Evolutionary conservation across 305 asterid genomes (phyloP), one percentile per base, ranked within the genome.

Genomic region (Petunia hybrid): DNA sequence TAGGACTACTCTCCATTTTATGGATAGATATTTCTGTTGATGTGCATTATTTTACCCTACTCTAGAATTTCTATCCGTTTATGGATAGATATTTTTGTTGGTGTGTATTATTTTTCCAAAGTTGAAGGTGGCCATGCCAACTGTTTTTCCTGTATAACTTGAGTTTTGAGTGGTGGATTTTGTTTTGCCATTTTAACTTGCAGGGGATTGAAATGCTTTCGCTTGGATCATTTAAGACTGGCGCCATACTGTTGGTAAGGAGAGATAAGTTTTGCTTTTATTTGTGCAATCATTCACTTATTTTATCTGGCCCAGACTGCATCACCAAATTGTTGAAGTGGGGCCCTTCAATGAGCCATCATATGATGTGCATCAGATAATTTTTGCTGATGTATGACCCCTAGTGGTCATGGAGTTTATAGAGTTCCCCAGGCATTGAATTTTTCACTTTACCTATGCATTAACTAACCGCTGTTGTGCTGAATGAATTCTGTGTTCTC

Each of bases 171-270:
- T 40, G 51, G 22, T 40, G 74, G 51, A 56, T 68, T 10, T 41
- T 55, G 40, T 59, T 89, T 76, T 78, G 69, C 40, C 43, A 45
- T 65, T 68, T 31, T 1, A 39, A 56, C 65, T 77, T 84, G 73
- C 91, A 96, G 99, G 99, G 98, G 77, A 91, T 96, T 57, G 99
- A 96, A 90, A 96, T 94, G 98, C 99, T 96, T 85, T 96, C 99
- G 67, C 99, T 96, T 85, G 99, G 99, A 80, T 96, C 99, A 68
- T 96, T 96, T 83, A 94, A 94, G 91, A 94, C 98, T 80, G 99
- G 99, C 57, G 98, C 92, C 78, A 96, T 94, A 83, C 98, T 94
- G 84, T 89, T 96, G 97, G 99, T 94, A 89, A 85, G 92, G 39
- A 70, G 80, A 51, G 10, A 9, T 41, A 16, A 8, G 46, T 12